A percentile compares a stretch with the other conserved stretches of the same genome.
These are phyloP conservation scores for Euphorbia lathyris DNA, from an alignment of 345 rosid genomes.

Conservation along the genomic window DNA sequence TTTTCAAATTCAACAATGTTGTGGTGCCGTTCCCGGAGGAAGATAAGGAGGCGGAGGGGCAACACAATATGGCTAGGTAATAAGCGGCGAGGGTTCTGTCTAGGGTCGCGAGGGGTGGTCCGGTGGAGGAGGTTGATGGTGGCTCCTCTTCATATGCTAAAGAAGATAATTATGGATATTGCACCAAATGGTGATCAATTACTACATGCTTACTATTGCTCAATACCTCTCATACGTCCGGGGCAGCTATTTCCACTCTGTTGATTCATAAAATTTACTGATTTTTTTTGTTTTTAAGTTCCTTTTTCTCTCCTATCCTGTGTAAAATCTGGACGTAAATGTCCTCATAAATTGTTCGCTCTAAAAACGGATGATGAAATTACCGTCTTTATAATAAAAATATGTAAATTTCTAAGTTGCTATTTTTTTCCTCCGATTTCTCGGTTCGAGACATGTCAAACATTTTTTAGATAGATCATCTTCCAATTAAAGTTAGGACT, in stretches of 20 bases:
- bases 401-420: too few species aligned
- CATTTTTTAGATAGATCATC: too few species aligned
- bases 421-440: too few species aligned
- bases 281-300: too few species aligned
- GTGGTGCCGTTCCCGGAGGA: constrained; percentile 46
- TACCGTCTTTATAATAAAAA: too few species aligned
- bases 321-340: too few species aligned
- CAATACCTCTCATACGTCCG: constrained; percentile 67
- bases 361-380: too few species aligned
- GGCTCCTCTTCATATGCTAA: constrained; percentile 48
- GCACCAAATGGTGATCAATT: constrained; percentile 37
- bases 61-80: constrained; percentile 65
- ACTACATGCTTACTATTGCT: constrained; percentile 49
- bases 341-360: too few species aligned
- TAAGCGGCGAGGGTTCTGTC: constrained; percentile 57
- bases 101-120: constrained; percentile 54
- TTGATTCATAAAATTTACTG: constrained; percentile 25
- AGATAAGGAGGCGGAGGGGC: constrained; percentile 47
- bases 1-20: constrained; percentile 33
- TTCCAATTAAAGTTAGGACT: too few species aligned
- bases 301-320: too few species aligned
- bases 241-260: constrained; percentile 74
- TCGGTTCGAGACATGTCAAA: too few species aligned
- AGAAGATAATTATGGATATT: constrained; percentile 59
- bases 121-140: constrained; percentile 70